Percentiles rank a stretch among this genome's conserved stretches.
Conservation (phyloP, 305 asterid genomes). For the Lippia alba region DNA sequence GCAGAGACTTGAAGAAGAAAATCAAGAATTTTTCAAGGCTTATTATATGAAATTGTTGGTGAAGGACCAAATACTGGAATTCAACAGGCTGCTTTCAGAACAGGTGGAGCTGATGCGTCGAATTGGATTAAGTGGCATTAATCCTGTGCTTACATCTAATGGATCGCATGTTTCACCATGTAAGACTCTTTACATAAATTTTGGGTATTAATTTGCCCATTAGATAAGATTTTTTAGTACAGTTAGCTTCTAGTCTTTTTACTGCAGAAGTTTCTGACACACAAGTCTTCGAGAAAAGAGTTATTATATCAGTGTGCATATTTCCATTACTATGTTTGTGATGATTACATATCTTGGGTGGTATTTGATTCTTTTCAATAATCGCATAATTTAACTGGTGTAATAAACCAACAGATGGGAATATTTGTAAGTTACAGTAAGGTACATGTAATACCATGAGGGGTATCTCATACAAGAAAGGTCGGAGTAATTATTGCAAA, state of each 20-base stretch:
- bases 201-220: background rate
- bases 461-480: background rate
- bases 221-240: background rate
- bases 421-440: background rate
- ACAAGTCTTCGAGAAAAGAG: background rate
- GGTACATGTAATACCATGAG: background rate
- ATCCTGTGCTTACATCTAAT: constrained; percentile 61
- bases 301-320: constrained; percentile 12
- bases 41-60: constrained; percentile 73
- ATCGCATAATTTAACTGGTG: background rate
- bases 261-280: constrained; percentile 5
- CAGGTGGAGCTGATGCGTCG: constrained; percentile 68
- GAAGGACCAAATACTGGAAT: constrained; percentile 79
- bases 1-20: constrained; percentile 81
- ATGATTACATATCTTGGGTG: background rate
- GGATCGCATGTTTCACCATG: constrained; percentile 72
- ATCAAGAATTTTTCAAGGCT: constrained; percentile 82
- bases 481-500: background rate
- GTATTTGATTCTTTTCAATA: background rate
- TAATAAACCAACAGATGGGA: background rate
- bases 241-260: background rate
- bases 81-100: constrained; percentile 72
- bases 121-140: constrained; percentile 54
- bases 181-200: constrained; percentile 46
- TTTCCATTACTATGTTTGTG: background rate